Evolutionary conservation across 371 early-diverging fungal genomes (phyloP).

Genomic region (Sporodiniella umbellata): DNA sequence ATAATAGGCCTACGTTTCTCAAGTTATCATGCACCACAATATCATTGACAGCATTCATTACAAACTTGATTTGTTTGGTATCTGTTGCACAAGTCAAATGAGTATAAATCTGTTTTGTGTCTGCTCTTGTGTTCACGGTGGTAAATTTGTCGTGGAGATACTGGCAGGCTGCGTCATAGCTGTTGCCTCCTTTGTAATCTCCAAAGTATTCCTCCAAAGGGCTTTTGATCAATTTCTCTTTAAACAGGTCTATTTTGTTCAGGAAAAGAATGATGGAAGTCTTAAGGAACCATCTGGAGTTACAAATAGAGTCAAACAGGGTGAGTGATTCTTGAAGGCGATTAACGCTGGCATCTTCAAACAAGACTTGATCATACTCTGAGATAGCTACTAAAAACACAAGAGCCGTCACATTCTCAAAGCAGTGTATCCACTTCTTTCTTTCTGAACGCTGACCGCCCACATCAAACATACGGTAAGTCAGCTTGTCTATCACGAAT

Average conservation of each 20-base stretch:
- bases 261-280: conserved; percentile 80
- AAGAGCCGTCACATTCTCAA: conserved; percentile 92
- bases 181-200: conserved; percentile 55
- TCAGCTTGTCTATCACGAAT: conserved; percentile 78
- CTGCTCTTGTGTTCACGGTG: conserved; percentile 31
- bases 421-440: conserved; percentile 94
- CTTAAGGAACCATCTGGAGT: conserved; percentile 73
- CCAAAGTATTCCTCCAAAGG: conserved; percentile 71
- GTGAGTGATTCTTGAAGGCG: conserved; percentile 84
- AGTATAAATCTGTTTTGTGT: conserved; percentile 49
- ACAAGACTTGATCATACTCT: conserved; percentile 91
- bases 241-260: conserved; percentile 82
- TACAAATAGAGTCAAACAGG: conserved; percentile 76
- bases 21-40: conserved; percentile 64
- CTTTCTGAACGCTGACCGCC: conserved; percentile 91
- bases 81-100: conserved; percentile 61
- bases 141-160: conserved; percentile 46
- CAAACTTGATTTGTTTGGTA: conserved; percentile 67
- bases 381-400: conserved; percentile 89
- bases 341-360: conserved; percentile 93
- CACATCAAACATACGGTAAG: conserved; percentile 91
- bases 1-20: conserved; percentile 64
- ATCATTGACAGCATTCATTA: conserved; percentile 69
- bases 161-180: conserved; percentile 56
- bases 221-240: conserved; percentile 60